A percentile compares a stretch with the other conserved stretches of the same genome.
Conservation (phyloP, 352 stramenopile species). For the Phytopythium chamaehyphon region DNA sequence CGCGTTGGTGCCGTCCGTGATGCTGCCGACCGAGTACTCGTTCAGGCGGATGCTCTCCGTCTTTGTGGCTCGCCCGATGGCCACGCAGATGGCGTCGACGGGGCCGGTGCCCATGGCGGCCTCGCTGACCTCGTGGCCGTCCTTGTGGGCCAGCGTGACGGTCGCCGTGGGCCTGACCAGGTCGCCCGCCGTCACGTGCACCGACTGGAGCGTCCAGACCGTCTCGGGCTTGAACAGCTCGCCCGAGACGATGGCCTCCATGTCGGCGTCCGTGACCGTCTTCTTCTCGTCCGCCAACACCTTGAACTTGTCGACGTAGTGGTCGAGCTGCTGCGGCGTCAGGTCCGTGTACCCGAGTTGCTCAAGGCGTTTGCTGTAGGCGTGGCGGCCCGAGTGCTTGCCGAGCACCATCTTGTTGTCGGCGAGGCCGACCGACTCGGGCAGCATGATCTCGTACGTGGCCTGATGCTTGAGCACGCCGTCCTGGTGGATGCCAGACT, state of each 20-base stretch:
- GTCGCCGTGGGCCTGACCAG: constrained; percentile 89
- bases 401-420: constrained; percentile 91
- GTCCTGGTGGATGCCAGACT: constrained; percentile 99
- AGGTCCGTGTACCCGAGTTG: constrained; percentile 87
- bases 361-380: constrained; percentile 88
- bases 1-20: constrained; percentile 83
- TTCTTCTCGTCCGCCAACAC: constrained; percentile 90
- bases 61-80: constrained; percentile 80
- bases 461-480: constrained; percentile 99
- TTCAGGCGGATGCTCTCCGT: constrained; percentile 82
- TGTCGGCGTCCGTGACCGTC: constrained; percentile 88
- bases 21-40: constrained; percentile 85
- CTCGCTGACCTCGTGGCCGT: constrained; percentile 87
- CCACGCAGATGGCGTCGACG: constrained; percentile 85
- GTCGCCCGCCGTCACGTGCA: constrained; percentile 89
- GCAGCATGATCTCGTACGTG: constrained; percentile 99
- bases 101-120: constrained; percentile 85
- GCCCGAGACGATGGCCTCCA: constrained; percentile 88
- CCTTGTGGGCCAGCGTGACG: constrained; percentile 85
- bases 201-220: constrained; percentile 86
- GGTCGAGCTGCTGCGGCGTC: constrained; percentile 81
- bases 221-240: constrained; percentile 86
- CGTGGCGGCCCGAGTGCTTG: constrained; percentile 88
- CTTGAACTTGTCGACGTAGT: constrained; percentile 92
- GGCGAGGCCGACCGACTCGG: constrained; percentile 95